Evolutionary conservation across 2,329 filamentous ascomycete species (phyloP).

Genomic region (Paracamarosporium sp.): DNA sequence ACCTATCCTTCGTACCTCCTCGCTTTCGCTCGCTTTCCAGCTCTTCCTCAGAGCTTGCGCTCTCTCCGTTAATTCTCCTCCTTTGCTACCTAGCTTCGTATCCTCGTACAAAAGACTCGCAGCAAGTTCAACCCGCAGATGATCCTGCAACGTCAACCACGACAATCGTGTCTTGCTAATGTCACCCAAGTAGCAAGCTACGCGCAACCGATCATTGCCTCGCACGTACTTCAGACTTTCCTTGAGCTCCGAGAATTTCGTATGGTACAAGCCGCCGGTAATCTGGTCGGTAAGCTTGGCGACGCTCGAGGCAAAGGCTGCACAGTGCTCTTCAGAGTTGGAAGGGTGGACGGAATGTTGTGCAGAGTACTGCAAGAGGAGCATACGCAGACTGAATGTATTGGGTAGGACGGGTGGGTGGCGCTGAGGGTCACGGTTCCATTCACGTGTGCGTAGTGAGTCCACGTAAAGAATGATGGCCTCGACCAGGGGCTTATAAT

Average conservation of each 20-base stretch:
- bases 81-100: background rate
- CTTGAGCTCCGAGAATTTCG: conserved; percentile 14
- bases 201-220: conserved; percentile 16
- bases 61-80: conserved; percentile 9
- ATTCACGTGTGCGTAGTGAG: conserved; percentile 25
- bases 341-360: background rate
- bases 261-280: conserved; percentile 23
- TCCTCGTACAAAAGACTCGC: conserved; percentile 16
- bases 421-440: conserved; percentile 26
- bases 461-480: conserved; percentile 27
- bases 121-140: conserved; percentile 34
- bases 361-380: conserved; percentile 31
- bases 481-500: conserved; percentile 22
- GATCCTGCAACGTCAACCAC: conserved; percentile 29
- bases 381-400: conserved; percentile 30
- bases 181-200: conserved; percentile 28
- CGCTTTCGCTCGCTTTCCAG: conserved; percentile 31
- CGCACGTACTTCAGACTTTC: conserved; percentile 11
- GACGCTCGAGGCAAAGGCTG: conserved; percentile 24
- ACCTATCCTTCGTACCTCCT: conserved; percentile 32
- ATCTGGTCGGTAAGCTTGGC: conserved; percentile 20
- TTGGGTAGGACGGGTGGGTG: conserved; percentile 29
- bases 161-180: conserved; percentile 26
- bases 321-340: conserved; percentile 19
- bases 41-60: conserved; percentile 15